Percentiles rank a stretch among this genome's conserved stretches.
Evolutionary conservation across 2,329 filamentous ascomycete genomes (phyloP).

Genomic region (Neofusicoccum parvum): DNA sequence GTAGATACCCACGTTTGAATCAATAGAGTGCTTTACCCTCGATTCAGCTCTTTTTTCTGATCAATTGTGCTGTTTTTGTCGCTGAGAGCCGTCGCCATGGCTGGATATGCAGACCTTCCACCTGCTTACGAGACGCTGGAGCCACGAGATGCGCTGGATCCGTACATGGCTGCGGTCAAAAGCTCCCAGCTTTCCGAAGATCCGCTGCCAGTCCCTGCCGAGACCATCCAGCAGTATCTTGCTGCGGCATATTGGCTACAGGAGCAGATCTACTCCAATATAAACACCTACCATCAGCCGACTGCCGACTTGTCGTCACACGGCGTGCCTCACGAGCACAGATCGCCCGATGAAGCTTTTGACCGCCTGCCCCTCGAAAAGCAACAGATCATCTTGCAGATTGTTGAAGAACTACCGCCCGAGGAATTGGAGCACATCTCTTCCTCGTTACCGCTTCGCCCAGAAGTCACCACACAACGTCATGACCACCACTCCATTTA

Average conservation of each 20-base stretch:
- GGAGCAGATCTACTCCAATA: neutral
- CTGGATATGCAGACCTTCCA: neutral
- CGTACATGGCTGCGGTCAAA: neutral
- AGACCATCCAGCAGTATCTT: neutral
- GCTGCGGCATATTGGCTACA: neutral
- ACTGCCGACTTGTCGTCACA: neutral
- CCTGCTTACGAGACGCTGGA: neutral
- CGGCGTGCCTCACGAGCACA: neutral
- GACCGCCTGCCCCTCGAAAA: neutral
- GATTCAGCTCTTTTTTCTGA: neutral
- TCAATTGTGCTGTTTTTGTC: neutral
- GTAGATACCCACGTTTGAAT: neutral
- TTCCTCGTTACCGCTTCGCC: neutral
- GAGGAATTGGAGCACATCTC: neutral
- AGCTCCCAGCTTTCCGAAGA: neutral
- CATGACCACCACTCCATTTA: neutral
- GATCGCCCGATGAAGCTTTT: neutral
- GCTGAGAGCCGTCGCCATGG: neutral
- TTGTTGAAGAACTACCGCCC: neutral
- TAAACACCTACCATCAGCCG: neutral
- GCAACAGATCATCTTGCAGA: neutral
- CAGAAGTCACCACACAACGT: neutral
- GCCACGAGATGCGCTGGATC: neutral
- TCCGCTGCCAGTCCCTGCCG: neutral
- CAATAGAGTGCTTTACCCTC: neutral